Evolutionary conservation across 805 yeast species (phyloP), one percentile per base, ranked within the genome.

Genomic region (Kodamaea laetipori): DNA sequence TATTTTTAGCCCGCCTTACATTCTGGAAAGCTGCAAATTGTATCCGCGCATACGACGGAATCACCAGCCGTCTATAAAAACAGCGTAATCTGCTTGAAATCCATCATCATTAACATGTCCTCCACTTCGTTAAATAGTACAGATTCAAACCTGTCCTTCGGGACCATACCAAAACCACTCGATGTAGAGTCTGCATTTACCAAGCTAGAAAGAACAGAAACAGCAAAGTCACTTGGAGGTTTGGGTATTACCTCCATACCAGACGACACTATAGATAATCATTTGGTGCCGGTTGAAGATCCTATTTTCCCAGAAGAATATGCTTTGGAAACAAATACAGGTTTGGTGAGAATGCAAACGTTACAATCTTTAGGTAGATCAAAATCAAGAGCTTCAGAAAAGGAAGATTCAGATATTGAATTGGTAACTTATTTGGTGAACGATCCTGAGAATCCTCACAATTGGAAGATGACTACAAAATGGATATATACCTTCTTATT

Each of bases 301-400:
- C 86, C 92, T 11, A 83, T 89, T 26, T 90, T 90, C 73, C 97
- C 97, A 6, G 97, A 90, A 70, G 96, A 90, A 61, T 90, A 87
- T 61, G 85, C 90, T 5, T 51, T 90, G 63, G 97, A 90, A 69
- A 90, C 97, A 0, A 76, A 77, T 41, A 87, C 96, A 4, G 97
- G 97, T 50, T 71, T 90, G 43, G 97, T 90, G 10, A 94, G 92
- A 1, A 86, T 83, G 1, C 69, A 80, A 33, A 84, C 95, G 1
- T 69, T 89, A 52, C 84, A 77, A 36, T 71, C 76, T 6, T 49
- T 87, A 25, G 94, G 95, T 26, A 77, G 94, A 61, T 51, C 47
- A 11, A 21, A 49, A 48, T 41, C 63, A 46, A 37, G 60, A 56
- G 12, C 54, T 49, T 21, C 30, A 3, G 23, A 33, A 33, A 74